Conservation (phyloP, 2,329 filamentous ascomycete genomes). For the Ceratocystis harringtonii region DNA sequence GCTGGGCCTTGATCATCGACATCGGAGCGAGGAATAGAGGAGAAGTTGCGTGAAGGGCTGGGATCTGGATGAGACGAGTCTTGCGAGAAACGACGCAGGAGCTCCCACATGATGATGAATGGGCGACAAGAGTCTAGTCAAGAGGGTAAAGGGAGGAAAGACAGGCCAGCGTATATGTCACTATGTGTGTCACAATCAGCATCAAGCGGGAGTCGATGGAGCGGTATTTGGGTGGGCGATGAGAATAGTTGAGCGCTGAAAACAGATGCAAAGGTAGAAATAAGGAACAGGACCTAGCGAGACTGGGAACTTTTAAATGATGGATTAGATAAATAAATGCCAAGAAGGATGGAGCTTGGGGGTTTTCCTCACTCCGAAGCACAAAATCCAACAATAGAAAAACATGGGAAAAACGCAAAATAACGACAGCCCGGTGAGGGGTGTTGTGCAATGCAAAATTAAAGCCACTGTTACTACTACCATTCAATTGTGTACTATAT, state of each 20-base stretch:
- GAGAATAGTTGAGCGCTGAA: background rate
- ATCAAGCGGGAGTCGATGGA: background rate
- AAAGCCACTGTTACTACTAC: too few relatives aligned
- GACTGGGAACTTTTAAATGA: background rate
- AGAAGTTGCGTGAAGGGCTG: background rate
- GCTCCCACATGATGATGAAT: constrained; percentile 14
- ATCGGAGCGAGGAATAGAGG: constrained; percentile 24
- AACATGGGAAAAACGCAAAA: background rate
- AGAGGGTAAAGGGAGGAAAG: background rate
- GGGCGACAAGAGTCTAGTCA: background rate
- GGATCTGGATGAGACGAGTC: constrained; percentile 7
- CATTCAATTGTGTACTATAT: too few relatives aligned
- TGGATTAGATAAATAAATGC: background rate
- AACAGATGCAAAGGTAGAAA: background rate
- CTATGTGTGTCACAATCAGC: background rate
- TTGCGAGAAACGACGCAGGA: constrained; percentile 17
- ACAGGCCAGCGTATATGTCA: background rate
- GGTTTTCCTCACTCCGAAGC: background rate
- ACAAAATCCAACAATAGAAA: background rate
- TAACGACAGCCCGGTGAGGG: too few relatives aligned
- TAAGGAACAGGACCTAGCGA: background rate
- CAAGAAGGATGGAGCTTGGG: background rate
- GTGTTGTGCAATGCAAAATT: too few relatives aligned
- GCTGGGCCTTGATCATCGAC: constrained; percentile 31
- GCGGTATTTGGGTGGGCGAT: background rate